Evolutionary conservation across 1,284 basidiomycete species (phyloP).

Genomic region (Abortiporus biennis): DNA sequence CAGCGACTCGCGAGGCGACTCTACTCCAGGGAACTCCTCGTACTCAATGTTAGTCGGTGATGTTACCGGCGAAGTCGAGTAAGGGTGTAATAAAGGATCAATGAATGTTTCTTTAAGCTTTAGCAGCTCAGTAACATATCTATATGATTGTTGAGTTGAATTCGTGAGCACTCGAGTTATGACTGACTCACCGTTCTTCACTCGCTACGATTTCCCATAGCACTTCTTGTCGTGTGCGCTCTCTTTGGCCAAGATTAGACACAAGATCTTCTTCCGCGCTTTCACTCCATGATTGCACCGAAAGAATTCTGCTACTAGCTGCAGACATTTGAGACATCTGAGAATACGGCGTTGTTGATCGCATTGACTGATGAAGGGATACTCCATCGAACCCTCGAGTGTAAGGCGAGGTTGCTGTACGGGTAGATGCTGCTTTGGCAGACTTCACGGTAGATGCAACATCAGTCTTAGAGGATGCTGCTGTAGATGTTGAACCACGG

Average conservation of each 20-base stretch:
- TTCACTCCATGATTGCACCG: conserved; percentile 91
- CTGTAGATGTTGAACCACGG: conserved; percentile 59
- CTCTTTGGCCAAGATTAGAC: conserved; percentile 85
- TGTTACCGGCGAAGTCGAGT: conserved; percentile 47
- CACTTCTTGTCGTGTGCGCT: conserved; percentile 95
- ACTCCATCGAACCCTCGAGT: conserved; percentile 43
- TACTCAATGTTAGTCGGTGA: conserved; percentile 58
- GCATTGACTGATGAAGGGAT: conserved; percentile 57
- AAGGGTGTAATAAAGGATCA: conserved; percentile 83
- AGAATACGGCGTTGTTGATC: conserved; percentile 75
- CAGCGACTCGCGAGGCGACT: conserved; percentile 60
- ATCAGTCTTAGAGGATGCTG: conserved; percentile 37
- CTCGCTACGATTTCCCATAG: conserved; percentile 97
- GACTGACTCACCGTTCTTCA: conserved; percentile 77
- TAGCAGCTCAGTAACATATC: conserved; percentile 87
- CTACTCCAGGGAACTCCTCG: conserved; percentile 46
- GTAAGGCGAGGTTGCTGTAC: conserved; percentile 55
- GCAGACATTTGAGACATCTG: conserved; percentile 56
- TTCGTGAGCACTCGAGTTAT: no score
- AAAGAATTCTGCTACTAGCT: conserved; percentile 62
- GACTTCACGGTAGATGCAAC: conserved; percentile 28
- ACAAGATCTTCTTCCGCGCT: conserved; percentile 94
- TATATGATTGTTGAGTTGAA: conserved; percentile 33
- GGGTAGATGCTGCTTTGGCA: conserved; percentile 47
- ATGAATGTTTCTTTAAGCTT: conserved; percentile 94